A percentile compares a stretch with the other conserved stretches of the same genome.
These are phyloP conservation scores for Exsudoporus frostii DNA, from an alignment of 768 basidiomycete species.

Conservation along the genomic window DNA sequence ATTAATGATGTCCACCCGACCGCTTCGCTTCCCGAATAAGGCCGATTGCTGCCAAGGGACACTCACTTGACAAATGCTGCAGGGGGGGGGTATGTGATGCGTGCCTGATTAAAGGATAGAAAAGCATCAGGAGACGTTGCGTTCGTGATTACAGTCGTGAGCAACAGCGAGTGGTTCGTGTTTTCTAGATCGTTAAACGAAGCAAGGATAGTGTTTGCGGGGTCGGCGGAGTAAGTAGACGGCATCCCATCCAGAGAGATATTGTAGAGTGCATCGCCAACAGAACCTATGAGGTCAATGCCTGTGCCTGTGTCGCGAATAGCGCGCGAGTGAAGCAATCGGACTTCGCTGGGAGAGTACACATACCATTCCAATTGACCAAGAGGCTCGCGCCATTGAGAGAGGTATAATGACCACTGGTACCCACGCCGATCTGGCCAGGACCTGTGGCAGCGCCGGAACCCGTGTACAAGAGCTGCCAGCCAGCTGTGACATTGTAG, in stretches of 20 bases:
- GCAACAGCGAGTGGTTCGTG: constrained; percentile 50
- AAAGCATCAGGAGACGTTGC: constrained; percentile 33
- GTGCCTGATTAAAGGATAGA: constrained; percentile 57
- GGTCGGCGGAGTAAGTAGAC: constrained; percentile 23
- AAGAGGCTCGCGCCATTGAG: constrained; percentile 53
- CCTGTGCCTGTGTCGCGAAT: constrained; percentile 50
- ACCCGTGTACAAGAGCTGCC: constrained; percentile 60
- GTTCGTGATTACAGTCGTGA: constrained; percentile 45
- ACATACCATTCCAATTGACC: constrained; percentile 62
- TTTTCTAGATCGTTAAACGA: constrained; percentile 46
- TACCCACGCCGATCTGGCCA: constrained; percentile 51
- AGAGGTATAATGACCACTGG: constrained; percentile 61
- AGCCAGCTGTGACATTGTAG: constrained; percentile 52
- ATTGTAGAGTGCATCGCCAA: constrained; percentile 41
- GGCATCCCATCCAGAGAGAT: constrained; percentile 51
- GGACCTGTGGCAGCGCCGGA: constrained; percentile 45
- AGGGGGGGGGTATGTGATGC: constrained; percentile 42
- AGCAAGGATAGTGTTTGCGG: constrained; percentile 43
- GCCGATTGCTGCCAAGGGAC: constrained; percentile 4
- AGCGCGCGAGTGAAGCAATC: constrained; percentile 4
- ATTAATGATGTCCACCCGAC: constrained; percentile 16
- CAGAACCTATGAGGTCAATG: constrained; percentile 56
- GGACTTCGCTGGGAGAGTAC: background rate
- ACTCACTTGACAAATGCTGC: constrained; percentile 35
- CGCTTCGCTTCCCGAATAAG: background rate